Evolutionary conservation across 2,329 filamentous ascomycete species (phyloP).

Genomic region (Diaporthe caulivora): DNA sequence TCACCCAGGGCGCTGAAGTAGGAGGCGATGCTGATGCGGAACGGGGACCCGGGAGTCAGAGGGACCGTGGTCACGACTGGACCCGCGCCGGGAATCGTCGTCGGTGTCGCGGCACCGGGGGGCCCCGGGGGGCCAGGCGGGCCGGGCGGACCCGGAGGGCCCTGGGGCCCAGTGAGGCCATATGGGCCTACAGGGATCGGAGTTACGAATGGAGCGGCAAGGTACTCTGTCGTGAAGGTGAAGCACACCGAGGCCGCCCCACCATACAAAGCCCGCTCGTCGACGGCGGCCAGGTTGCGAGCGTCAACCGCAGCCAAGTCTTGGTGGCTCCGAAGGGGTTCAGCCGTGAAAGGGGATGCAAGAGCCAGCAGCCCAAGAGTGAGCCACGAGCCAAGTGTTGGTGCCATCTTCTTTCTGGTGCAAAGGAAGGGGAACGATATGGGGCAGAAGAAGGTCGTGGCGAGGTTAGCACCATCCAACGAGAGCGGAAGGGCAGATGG

Average conservation of each 20-base stretch:
- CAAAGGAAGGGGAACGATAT: not conserved
- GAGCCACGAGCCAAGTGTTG: slow-evolving; percentile 27
- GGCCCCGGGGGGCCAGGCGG: not conserved
- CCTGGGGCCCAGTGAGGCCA: not conserved
- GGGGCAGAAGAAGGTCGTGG: slow-evolving; percentile 27
- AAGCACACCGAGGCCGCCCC: slow-evolving; percentile 15
- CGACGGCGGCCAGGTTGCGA: not conserved
- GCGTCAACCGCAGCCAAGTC: slow-evolving; percentile 1
- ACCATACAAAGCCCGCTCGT: slow-evolving; percentile 13
- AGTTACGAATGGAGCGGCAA: slow-evolving; percentile 14
- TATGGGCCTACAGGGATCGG: not conserved
- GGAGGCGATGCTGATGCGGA: slow-evolving; percentile 13
- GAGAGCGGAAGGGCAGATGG: slow-evolving; percentile 16
- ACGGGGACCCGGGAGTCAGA: not conserved
- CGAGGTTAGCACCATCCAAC: not conserved
- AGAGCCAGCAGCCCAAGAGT: slow-evolving; percentile 31
- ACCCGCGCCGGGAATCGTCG: not conserved
- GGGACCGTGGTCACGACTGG: not conserved
- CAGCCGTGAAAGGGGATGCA: not conserved
- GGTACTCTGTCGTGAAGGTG: slow-evolving; percentile 28
- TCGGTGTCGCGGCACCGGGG: not conserved
- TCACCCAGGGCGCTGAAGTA: not conserved
- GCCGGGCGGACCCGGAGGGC: not conserved
- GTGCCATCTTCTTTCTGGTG: slow-evolving; percentile 14
- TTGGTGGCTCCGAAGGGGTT: not conserved